Evolutionary conservation across 495 filamentous ascomycete species (phyloP), one percentile per base, ranked within the genome.

Genomic region (Pseudoneurospora amorphoporcata): DNA sequence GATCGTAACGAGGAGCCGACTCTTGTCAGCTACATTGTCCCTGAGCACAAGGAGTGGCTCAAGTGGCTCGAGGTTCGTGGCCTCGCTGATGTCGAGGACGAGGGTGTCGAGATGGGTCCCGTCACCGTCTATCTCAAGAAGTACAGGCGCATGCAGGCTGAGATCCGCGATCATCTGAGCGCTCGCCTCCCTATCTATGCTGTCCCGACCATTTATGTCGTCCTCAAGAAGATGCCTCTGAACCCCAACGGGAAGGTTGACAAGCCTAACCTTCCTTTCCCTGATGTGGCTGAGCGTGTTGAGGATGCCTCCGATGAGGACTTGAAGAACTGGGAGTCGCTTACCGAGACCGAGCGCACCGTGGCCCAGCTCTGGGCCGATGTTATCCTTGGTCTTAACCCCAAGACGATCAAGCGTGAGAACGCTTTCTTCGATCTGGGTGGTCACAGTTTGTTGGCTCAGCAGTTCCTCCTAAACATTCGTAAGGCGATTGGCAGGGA

Each of bases 161-260:
- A 96, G 78, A 86, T 91, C n/a, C 87, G 90, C 73, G 87, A 92
- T 39, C 87, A 92, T 73, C 82, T 98, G 53, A 91, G 90, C 75
- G 88, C 84, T 71, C 92, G 93, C 71, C 83, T 98, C 9, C 91
- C 95, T 9, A 77, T 83, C 3, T 94, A 98, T 76, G 92, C 94
- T 0, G 90, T 98, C 0, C 95, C 95, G 1, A 81, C 81, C 72
- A 86, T 95, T 41, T 87, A 94, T 73, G 92, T 99, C 39, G 89
- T 92, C 3, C 88, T 99, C 32, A 86, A 87, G 69, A 90, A 90
- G 47, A 87, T 98, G 70, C 95, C 95, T 0, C 84, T 98, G 38
- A 98, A 97, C 81, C 95, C 95, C 16, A 98, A 98, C 75, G 94
- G 94, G 73, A 98, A 97, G 83, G 89, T 97, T 65, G 95, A 99